phyloP scores from a whole-genome alignment of 768 basidiomycete species.

The Suillus plorans region DNA sequence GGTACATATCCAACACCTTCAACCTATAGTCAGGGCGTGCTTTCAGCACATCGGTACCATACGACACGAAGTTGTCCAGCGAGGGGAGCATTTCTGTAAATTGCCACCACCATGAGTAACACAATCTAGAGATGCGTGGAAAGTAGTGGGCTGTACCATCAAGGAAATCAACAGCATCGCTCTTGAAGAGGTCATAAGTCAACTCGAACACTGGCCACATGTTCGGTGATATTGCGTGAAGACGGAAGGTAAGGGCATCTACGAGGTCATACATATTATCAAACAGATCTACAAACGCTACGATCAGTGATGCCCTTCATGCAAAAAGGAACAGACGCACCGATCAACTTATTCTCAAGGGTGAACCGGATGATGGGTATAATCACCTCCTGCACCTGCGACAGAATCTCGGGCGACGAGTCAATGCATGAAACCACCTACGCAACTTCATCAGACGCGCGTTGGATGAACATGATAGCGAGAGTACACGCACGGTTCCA shows the following conservation, averaged over 20 bases:
- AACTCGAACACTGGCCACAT: slow-evolving; percentile 90
- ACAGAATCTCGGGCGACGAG: slow-evolving; percentile 68
- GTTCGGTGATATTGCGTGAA: slow-evolving; percentile 67
- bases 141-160: slow-evolving; percentile 53
- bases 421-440: slow-evolving; percentile 79
- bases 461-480: neutral
- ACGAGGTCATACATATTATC: slow-evolving; percentile 87
- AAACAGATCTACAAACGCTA: slow-evolving; percentile 59
- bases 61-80: slow-evolving; percentile 87
- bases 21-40: slow-evolving; percentile 70
- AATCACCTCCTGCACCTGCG: slow-evolving; percentile 78
- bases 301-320: neutral
- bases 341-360: slow-evolving; percentile 72
- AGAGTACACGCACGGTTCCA: slow-evolving; percentile 52
- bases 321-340: slow-evolving; percentile 38
- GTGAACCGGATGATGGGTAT: slow-evolving; percentile 78
- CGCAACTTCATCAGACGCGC: slow-evolving; percentile 4
- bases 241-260: slow-evolving; percentile 82
- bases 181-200: slow-evolving; percentile 81
- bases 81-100: slow-evolving; percentile 81
- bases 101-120: neutral
- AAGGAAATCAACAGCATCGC: slow-evolving; percentile 81
- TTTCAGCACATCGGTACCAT: slow-evolving; percentile 75
- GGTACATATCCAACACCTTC: slow-evolving; percentile 84
- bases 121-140: neutral